Evolutionary conservation across 805 yeast species (phyloP).

Genomic region (Teunomyces gatunensis): DNA sequence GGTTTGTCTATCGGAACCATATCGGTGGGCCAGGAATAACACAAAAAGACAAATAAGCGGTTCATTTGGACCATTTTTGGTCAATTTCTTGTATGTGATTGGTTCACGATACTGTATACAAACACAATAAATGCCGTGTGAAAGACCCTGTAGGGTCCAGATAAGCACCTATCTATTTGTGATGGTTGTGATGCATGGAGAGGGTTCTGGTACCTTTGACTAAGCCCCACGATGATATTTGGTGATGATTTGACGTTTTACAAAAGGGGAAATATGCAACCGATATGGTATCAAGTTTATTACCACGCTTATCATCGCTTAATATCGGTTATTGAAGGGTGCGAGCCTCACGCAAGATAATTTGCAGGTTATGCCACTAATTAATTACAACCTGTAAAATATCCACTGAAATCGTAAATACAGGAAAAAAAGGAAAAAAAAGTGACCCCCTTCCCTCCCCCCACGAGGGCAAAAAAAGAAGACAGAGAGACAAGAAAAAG

Average conservation of each 20-base stretch:
- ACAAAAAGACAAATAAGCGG: background rate
- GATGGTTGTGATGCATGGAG: too few relatives aligned
- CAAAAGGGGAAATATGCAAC: constrained; percentile 4
- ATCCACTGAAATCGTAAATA: background rate
- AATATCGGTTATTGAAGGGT: background rate
- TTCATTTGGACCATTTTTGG: background rate
- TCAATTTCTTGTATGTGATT: background rate
- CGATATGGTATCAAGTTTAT: background rate
- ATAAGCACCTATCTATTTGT: background rate
- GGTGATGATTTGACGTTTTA: background rate
- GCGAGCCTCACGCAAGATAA: background rate
- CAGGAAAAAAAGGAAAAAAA: background rate
- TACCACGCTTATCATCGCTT: constrained; percentile 2
- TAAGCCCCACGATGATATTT: background rate
- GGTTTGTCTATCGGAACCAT: background rate
- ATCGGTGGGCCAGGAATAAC: background rate
- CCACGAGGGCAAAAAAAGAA: too few relatives aligned
- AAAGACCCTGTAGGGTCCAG: background rate
- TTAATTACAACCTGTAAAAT: background rate
- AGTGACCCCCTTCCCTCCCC: too few relatives aligned
- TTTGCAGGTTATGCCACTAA: background rate
- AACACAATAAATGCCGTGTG: background rate
- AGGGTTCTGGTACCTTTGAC: background rate
- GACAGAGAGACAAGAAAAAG: too few relatives aligned
- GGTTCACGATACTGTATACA: background rate